phyloP scores from a whole-genome alignment of 805 yeast genomes.

The Metschnikowia similis region DNA sequence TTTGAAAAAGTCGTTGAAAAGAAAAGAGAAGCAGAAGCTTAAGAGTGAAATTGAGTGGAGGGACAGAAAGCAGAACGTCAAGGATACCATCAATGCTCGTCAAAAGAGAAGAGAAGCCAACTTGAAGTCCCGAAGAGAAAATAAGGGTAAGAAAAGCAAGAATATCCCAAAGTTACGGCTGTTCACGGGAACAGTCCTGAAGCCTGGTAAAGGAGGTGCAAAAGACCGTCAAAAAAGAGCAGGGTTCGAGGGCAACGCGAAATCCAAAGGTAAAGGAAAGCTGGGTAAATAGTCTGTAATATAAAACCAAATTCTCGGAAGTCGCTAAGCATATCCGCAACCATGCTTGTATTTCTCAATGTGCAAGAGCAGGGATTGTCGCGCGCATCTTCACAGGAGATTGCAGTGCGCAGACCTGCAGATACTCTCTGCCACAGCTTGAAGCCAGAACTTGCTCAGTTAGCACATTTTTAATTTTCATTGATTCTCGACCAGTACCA shows the following conservation, averaged over 20 bases:
- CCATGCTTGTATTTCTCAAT: background rate
- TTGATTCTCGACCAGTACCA: slow-evolving; percentile 1
- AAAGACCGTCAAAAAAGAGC: slow-evolving; percentile 51
- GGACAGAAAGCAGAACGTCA: slow-evolving; percentile 79
- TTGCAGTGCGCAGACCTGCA: slow-evolving; percentile 2
- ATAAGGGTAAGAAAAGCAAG: slow-evolving; percentile 76
- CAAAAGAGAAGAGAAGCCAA: slow-evolving; percentile 90
- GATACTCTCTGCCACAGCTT: background rate
- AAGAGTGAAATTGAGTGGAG: slow-evolving; percentile 90
- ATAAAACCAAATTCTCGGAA: background rate
- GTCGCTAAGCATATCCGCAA: background rate
- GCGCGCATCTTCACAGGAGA: background rate
- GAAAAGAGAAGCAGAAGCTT: slow-evolving; percentile 77
- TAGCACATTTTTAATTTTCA: background rate
- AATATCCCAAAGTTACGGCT: slow-evolving; percentile 67
- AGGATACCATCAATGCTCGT: slow-evolving; percentile 67
- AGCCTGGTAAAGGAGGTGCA: slow-evolving; percentile 33
- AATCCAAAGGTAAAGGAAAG: slow-evolving; percentile 27
- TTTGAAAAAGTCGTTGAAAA: slow-evolving; percentile 78
- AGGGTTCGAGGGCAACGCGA: slow-evolving; percentile 83
- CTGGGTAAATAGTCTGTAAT: slow-evolving; percentile 22
- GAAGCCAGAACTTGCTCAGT: slow-evolving; percentile 1
- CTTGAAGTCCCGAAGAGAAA: slow-evolving; percentile 76
- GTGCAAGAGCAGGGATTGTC: background rate
- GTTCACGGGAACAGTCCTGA: slow-evolving; percentile 49